Base-by-base conservation (phyloP, 352 stramenopile species). In the Blastocystis sp. region DNA sequence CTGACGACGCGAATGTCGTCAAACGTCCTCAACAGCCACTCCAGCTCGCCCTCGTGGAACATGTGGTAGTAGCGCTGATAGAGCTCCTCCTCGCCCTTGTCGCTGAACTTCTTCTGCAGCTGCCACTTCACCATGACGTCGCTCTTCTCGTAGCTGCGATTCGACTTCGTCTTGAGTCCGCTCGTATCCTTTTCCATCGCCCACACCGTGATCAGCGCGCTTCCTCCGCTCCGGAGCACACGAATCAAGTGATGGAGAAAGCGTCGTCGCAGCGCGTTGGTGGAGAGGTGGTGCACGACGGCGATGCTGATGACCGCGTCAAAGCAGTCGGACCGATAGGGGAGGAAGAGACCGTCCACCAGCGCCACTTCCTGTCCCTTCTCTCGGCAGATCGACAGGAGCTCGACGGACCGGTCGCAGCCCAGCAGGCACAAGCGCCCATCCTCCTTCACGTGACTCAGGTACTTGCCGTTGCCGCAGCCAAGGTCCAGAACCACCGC, bases 1-100 rank as follows among this genome's bases (percentile, higher is more conserved):
- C 70, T 39, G 33, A 62, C 61, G 1, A 91, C 31, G 9, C 50
- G 62, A 26, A 59, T 74, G 12, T 33, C 45, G 35, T 16, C 90
- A 74, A 21, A 79, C 70, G 26, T 93, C 80, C 37, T 92, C 65
- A 94, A 90, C 33, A 96, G 79, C 45, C 91, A 90, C 89, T 95
- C 94, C 16, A 97, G 89, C 92, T 97, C 94, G 19, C 94, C 94
- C 76, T 93, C 89, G 10, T 88, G 79, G 90, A 95, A 97, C 74
- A 97, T 91, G 90, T 97, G 94, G 90, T 94, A 97, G 89, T 96
- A 97, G 37, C 94, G 91, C 90, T 96, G 91, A 82, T 96, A 96
- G 41, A 37, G 62, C 65, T 71, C 88, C 50, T 80, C 77, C 62
- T 70, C 55, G 21, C 69, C 90, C 62, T 90, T 24, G 19, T 51